Conservation (phyloP, 169 alveolate genomes). For the Plasmodium fragile region DNA sequence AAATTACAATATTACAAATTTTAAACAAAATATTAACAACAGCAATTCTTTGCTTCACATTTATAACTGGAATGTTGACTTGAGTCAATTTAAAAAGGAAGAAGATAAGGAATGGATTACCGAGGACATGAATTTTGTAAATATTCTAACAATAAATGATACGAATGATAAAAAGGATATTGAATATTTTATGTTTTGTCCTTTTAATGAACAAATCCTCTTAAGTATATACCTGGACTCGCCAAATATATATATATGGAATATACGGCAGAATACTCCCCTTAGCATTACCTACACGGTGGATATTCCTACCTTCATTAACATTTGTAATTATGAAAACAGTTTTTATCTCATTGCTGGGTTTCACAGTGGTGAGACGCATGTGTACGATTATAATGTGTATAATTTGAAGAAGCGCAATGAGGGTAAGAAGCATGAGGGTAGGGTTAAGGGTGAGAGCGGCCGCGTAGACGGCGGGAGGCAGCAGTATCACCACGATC, state of each 20-base stretch:
- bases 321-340: slow-evolving; percentile 54
- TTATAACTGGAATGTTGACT: slow-evolving; percentile 33
- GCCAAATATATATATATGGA: slow-evolving; percentile 60
- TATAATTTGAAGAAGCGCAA: slow-evolving; percentile 24
- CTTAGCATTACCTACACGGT: slow-evolving; percentile 25
- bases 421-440: slow-evolving; percentile 3
- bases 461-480: background rate
- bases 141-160: slow-evolving; percentile 38
- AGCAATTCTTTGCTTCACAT: slow-evolving; percentile 44
- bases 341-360: slow-evolving; percentile 50
- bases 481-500: background rate
- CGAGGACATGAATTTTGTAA: slow-evolving; percentile 55
- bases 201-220: slow-evolving; percentile 46
- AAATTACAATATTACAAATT: slow-evolving; percentile 36
- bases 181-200: slow-evolving; percentile 70
- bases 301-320: slow-evolving; percentile 48
- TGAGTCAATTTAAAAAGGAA: background rate
- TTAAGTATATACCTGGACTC: slow-evolving; percentile 49
- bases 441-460: background rate
- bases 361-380: slow-evolving; percentile 17
- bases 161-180: slow-evolving; percentile 32
- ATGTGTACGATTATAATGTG: slow-evolving; percentile 43
- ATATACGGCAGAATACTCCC: slow-evolving; percentile 43
- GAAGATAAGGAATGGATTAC: slow-evolving; percentile 10
- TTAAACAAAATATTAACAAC: slow-evolving; percentile 55